Evolutionary conservation across 2,329 filamentous ascomycete species (phyloP), one percentile per base, ranked within the genome.

Genomic region (Aurifilum marmelostoma): DNA sequence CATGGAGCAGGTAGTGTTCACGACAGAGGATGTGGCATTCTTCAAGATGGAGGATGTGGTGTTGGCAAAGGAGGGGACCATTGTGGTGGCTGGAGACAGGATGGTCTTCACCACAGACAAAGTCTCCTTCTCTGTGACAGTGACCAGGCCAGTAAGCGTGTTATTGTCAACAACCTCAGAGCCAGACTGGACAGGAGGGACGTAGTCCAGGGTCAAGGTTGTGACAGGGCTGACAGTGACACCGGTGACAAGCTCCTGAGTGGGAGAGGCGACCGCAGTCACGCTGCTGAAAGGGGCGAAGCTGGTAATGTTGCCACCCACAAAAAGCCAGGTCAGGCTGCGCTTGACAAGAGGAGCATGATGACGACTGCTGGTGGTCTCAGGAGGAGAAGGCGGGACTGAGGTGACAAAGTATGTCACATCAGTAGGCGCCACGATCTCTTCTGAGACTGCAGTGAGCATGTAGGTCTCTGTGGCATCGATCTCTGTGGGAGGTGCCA

Each of bases 381-480:
- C 32, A 37, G 18, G 32, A n/a, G 32, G 56, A n/a, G 56, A 34
- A 11, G 32, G 18, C 14, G 56, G 56, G 56, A 24, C 21, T 5
- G 56, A 59, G 21, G 56, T 59, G 29, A 59, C 6, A 14, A 37
- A n/a, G 56, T 59, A 59, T 37, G 56, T 59, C 29, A 37, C 56
- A 32, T 59, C 56, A 21, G 56, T 59, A 18, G 56, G 56, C 2
- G 16, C 29, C 18, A 59, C 56, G n/a, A 59, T 34, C 56, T 59
- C 56, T 21, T 59, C 32, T 37, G 32, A n/a, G 18, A 32, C 37
- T 3, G 21, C 24, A 3, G 29, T 59, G 18, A 29, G 56, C 0
- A 6, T n/a, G 29, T n/a, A 37, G 21, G 56, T 59, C 8, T 37
- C 7, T n/a, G 56, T 59, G 1, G 32, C 18, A 21, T 37, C 32